A percentile compares a stretch with the other conserved stretches of the same genome.
Evolutionary conservation across 163 green algal species (phyloP).

Genomic region (Chlamydomonas reinhardtii): DNA sequence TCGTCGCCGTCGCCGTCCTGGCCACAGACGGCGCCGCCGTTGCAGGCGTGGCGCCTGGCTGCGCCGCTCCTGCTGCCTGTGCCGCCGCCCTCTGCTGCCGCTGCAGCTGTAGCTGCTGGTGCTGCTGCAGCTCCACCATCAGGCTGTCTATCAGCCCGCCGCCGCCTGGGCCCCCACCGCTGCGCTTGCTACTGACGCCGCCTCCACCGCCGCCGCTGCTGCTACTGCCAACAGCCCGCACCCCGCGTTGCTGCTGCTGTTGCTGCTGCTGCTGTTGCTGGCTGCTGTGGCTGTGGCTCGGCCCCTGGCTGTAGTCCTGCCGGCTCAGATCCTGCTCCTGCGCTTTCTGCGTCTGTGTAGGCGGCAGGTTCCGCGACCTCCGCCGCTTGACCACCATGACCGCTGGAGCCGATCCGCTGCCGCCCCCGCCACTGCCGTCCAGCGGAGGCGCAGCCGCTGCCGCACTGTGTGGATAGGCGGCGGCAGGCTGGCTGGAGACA

Average conservation of each 20-base stretch:
- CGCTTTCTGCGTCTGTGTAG: not conserved
- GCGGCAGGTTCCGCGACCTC: too few relatives aligned
- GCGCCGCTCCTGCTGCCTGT: not conserved
- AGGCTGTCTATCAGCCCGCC: not conserved
- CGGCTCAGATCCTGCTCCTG: not conserved
- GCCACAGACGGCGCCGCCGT: not conserved
- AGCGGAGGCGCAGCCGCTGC: too few relatives aligned
- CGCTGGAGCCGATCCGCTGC: too few relatives aligned
- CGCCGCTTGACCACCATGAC: too few relatives aligned
- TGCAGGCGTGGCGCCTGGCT: too few relatives aligned
- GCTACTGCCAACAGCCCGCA: too few relatives aligned
- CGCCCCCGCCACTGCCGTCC: too few relatives aligned
- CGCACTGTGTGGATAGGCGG: too few relatives aligned
- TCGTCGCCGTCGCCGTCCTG: not conserved
- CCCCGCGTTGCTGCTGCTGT: not conserved
- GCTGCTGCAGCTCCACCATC: constrained; percentile 2
- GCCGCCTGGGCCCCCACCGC: not conserved
- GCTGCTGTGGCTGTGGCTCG: too few relatives aligned
- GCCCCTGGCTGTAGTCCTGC: not conserved
- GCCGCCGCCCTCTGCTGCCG: not conserved
- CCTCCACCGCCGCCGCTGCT: too few relatives aligned
- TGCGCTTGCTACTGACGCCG: not conserved
- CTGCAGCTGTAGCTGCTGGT: not conserved
- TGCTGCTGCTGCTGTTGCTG: not conserved
- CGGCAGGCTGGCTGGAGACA: too few relatives aligned